Evolutionary conservation across 768 basidiomycete species (phyloP).

Genomic region (Phaffia tasmanica): DNA sequence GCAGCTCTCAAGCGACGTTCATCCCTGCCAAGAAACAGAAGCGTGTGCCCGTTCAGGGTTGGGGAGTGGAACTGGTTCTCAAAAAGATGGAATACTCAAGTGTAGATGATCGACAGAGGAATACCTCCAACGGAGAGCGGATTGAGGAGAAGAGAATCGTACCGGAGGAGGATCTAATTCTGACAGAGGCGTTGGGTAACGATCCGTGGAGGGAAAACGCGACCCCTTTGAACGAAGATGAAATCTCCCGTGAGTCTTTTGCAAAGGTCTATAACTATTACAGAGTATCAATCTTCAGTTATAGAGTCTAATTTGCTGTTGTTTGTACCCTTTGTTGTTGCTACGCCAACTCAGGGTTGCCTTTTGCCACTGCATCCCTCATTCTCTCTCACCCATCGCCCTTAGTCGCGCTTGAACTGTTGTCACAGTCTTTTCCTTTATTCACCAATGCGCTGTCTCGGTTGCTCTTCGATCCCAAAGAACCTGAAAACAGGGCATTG

Average conservation of each 20-base stretch:
- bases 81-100: conserved; percentile 97
- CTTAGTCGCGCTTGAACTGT: conserved; percentile 50
- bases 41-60: conserved; percentile 57
- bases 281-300: background rate
- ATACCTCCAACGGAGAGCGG: background rate
- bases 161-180: background rate
- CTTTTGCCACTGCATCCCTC: conserved; percentile 62
- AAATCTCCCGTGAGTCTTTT: conserved; percentile 46
- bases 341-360: conserved; percentile 45
- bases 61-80: conserved; percentile 79
- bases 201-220: conserved; percentile 11
- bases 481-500: conserved; percentile 39
- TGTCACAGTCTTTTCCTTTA: conserved; percentile 81
- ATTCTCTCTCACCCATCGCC: conserved; percentile 52
- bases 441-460: conserved; percentile 66
- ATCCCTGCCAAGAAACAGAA: background rate
- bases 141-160: background rate
- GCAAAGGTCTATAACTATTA: background rate
- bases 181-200: background rate
- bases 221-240: conserved; percentile 42
- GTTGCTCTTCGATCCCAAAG: conserved; percentile 39
- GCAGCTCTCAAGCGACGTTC: background rate
- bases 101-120: conserved; percentile 60
- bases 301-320: background rate
- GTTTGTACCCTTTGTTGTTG: conserved; percentile 2